These are phyloP conservation scores for Ligustrum vulgare DNA, from an alignment of 257 asterid genomes.

Conservation along the genomic window DNA sequence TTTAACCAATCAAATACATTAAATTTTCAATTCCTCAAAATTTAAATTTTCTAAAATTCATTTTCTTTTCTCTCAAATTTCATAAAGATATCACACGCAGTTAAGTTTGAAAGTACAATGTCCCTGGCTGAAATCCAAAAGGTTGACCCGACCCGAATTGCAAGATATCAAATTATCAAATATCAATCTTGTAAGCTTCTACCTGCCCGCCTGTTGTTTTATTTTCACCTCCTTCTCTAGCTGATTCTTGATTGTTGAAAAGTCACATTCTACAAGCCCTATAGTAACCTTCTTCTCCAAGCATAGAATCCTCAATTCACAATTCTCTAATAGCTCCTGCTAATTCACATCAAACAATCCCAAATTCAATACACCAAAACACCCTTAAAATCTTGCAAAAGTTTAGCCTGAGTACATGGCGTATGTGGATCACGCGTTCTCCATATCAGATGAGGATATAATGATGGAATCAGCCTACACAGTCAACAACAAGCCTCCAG, in stretches of 20 bases:
- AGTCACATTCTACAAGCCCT: not conserved
- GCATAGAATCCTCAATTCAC: not conserved
- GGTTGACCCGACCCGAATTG: too few relatives aligned
- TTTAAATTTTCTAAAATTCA: too few relatives aligned
- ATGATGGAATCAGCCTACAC: slow-evolving; percentile 81
- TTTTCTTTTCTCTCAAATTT: too few relatives aligned
- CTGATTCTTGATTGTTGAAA: slow-evolving; percentile 1
- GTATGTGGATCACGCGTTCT: slow-evolving; percentile 95
- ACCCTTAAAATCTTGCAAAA: not conserved
- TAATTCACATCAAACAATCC: not conserved
- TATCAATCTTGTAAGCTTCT: too few relatives aligned
- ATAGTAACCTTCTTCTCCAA: not conserved
- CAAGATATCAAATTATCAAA: too few relatives aligned
- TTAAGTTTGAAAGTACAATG: too few relatives aligned
- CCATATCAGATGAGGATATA: slow-evolving; percentile 95
- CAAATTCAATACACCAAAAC: not conserved
- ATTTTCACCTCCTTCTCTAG: too few relatives aligned
- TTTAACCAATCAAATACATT: too few relatives aligned
- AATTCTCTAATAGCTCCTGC: not conserved
- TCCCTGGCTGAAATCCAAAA: too few relatives aligned
- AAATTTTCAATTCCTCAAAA: too few relatives aligned
- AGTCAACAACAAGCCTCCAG: slow-evolving; percentile 77
- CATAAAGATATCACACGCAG: too few relatives aligned
- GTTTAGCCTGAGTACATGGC: slow-evolving; percentile 49
- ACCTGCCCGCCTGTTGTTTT: too few relatives aligned